phyloP scores from a whole-genome alignment of 768 basidiomycete genomes.

The Termitomyces bulborhizus region DNA sequence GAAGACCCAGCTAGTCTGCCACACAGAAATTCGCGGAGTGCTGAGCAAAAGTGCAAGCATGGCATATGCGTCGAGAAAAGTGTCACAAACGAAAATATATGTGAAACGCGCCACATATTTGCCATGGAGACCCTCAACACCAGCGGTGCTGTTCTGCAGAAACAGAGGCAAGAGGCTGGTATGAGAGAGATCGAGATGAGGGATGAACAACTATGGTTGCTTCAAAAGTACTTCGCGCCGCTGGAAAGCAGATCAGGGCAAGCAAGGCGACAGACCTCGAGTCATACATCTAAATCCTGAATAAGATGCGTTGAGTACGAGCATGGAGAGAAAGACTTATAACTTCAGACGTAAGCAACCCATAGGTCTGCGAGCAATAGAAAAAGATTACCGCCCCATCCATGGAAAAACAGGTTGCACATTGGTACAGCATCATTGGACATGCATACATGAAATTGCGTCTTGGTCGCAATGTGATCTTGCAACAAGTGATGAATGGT shows the following conservation, averaged over 20 bases:
- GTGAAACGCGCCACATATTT: background rate
- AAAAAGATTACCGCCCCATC: background rate
- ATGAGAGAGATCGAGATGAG: background rate
- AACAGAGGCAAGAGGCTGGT: background rate
- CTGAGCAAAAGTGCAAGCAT: constrained; percentile 5
- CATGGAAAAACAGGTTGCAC: constrained; percentile 5
- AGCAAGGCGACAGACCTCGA: background rate
- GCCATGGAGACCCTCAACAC: too few species aligned
- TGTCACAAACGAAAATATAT: background rate
- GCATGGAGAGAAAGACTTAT: background rate
- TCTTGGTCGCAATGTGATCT: background rate
- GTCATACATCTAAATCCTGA: background rate
- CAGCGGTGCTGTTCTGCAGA: background rate
- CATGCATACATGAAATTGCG: background rate
- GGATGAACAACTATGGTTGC: background rate
- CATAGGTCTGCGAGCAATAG: background rate
- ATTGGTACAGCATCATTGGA: background rate
- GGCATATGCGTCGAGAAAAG: background rate
- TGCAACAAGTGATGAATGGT: background rate
- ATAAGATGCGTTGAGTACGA: too few species aligned
- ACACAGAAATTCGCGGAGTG: constrained; percentile 5
- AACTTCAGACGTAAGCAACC: background rate
- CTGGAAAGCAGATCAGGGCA: background rate
- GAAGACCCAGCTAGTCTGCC: constrained; percentile 2
- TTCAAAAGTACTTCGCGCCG: background rate